Evolutionary conservation across 805 yeast species (phyloP), one percentile per base, ranked within the genome.

Genomic region (Barnettozyma siamensis): DNA sequence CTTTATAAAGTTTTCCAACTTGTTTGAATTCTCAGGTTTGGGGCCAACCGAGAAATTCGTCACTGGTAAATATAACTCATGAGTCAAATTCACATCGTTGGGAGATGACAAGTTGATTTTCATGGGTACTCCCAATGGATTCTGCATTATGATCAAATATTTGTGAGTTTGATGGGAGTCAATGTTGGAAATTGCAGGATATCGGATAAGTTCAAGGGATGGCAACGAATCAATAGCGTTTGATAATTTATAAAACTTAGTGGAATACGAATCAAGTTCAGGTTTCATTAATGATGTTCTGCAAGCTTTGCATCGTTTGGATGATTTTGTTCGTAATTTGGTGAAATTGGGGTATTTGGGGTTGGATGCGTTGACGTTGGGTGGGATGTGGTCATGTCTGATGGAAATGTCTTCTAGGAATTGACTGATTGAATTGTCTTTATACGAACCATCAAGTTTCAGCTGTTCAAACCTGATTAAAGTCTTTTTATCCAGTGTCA

Each of bases 261-360:
- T 47, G 3, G 60, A 55, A 3, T 37, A 11, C 11, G 55, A 48
- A 11, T 50, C 57, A 2, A 37, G 23, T 21, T 58, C 62, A 12
- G 62, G 62, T 36, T 57, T 57, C 53, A 55, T 50, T 15, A 58
- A 28, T 6, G 50, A 46, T 2, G 48, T 36, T 7, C 62, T 50
- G 33, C 62, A 58, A 6, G 58, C 50, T 41, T 58, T 58, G 34
- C 62, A 58, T 3, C 59, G 33, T 31, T 51, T 53, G 9, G 58
- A 46, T 9, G 42, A 39, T 37, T 57, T 58, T 2, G 55, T 45
- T 33, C 42, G 15, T 4, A 58, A 43, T 20, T 39, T 47, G 7
- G 54, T 49, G 4, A 51, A 43, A 1, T 41, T 29, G 15, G 61
- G 62, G 1, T 40, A 31, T 10, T 17, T 8, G 19, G 4, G 19